Conservation (phyloP, 495 filamentous ascomycete species). For the Aspergillus biplanus region DNA sequence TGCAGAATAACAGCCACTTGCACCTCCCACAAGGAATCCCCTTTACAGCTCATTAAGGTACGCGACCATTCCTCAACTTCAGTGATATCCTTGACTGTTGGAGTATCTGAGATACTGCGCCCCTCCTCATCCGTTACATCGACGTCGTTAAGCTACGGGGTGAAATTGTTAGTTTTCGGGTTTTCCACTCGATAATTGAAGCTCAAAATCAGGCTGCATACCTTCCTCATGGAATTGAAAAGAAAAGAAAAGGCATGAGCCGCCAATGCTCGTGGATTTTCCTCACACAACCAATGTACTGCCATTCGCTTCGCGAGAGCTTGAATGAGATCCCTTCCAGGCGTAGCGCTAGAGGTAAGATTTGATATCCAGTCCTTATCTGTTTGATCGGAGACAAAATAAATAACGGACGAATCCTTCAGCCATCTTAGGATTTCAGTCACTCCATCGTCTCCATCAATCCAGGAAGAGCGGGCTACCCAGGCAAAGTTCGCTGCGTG, state of each 20-base stretch:
- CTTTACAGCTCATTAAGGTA: conserved; percentile 14
- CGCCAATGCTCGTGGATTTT: conserved; percentile 15
- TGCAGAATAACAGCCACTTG: conserved; percentile 36
- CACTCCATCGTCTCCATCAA: conserved; percentile 33
- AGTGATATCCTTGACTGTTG: conserved; percentile 18
- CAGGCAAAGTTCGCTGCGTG: conserved; percentile 5
- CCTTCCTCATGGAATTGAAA: conserved; percentile 19
- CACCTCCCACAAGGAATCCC: conserved; percentile 40
- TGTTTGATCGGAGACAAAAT: conserved; percentile 24
- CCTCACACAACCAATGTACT: conserved; percentile 24
- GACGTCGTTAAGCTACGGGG: conserved; percentile 10
- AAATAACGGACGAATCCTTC: conserved; percentile 37
- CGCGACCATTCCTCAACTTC: conserved; percentile 23
- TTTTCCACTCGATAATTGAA: neutral
- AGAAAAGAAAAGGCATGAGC: conserved; percentile 24
- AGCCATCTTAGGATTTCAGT: conserved; percentile 37
- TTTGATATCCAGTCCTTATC: conserved; percentile 21
- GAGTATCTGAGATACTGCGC: neutral
- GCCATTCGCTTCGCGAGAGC: conserved; percentile 23
- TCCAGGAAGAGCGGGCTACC: conserved; percentile 29
- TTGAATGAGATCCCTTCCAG: conserved; percentile 26
- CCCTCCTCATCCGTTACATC: conserved; percentile 1
- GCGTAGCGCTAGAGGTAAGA: conserved; percentile 21
- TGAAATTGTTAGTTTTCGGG: neutral
- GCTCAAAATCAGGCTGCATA: conserved; percentile 5